Evolutionary conservation across 1,139 yeast genomes (phyloP).

Genomic region (Lodderomyces orthopsilosis): DNA sequence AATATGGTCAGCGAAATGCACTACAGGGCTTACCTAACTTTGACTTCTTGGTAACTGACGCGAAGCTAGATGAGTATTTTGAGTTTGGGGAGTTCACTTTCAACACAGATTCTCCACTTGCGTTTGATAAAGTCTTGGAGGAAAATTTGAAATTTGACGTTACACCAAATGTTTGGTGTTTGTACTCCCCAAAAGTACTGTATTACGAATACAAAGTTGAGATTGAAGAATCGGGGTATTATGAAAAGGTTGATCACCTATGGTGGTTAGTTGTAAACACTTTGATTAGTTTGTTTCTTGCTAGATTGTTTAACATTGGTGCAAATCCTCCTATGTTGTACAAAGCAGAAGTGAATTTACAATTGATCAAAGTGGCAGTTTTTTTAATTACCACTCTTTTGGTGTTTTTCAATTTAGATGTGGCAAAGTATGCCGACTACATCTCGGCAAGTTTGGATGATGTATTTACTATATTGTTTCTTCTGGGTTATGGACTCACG

Average conservation of each 20-base stretch:
- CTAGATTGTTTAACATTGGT: conserved; percentile 3
- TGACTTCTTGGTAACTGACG: conserved; percentile 10
- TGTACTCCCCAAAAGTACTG: conserved; percentile 9
- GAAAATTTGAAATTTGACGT: conserved; percentile 2
- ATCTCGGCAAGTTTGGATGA: conserved; percentile 9
- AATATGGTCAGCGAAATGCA: conserved; percentile 3
- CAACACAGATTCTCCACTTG: conserved; percentile 2
- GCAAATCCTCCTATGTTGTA: conserved; percentile 2
- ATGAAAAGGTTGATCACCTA: conserved; percentile 8
- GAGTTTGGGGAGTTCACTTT: conserved; percentile 8
- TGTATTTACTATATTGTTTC: conserved; percentile 9
- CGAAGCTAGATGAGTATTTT: conserved; percentile 11
- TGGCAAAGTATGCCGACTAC: conserved; percentile 8
- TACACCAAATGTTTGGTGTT: conserved; percentile 8
- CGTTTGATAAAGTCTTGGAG: conserved; percentile 3
- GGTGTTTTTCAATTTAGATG: conserved; percentile 4
- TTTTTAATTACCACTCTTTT: conserved; percentile 2
- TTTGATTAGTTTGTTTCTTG: conserved; percentile 4
- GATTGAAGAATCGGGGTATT: conserved; percentile 6
- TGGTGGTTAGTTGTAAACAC: conserved; percentile 6
- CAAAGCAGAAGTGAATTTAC: conserved; percentile 2
- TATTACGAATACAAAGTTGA: conserved; percentile 11
- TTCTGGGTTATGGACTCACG: conserved; percentile 11
- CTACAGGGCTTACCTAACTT: conserved; percentile 10
- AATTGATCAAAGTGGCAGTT: conserved; percentile 5